These are phyloP conservation scores for Amborella trichopoda DNA, from an alignment of 164 flowering plant genomes.

Conservation along the genomic window DNA sequence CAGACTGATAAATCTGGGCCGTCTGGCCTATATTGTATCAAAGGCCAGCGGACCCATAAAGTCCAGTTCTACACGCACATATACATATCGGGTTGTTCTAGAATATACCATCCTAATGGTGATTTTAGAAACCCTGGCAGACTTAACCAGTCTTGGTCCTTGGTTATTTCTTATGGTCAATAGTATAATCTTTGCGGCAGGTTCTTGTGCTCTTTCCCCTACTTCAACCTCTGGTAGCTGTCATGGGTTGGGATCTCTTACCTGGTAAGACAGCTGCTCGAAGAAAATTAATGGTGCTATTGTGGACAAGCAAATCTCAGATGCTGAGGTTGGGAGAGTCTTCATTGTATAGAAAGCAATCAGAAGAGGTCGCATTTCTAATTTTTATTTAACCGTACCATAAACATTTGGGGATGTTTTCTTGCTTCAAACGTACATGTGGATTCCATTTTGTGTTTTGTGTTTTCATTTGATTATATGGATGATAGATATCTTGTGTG, in stretches of 20 bases:
- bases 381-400: too few species aligned
- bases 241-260: constrained; percentile 96
- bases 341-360: constrained; percentile 41
- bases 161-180: too few species aligned
- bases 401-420: too few species aligned
- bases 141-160: too few species aligned
- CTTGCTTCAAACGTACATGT: not conserved
- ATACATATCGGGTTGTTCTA: too few species aligned
- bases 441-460: not conserved
- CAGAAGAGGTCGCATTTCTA: constrained; percentile 51
- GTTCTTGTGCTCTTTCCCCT: constrained; percentile 71
- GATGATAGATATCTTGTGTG: constrained; percentile 69
- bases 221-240: constrained; percentile 85
- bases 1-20: too few species aligned
- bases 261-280: constrained; percentile 65
- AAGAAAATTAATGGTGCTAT: constrained; percentile 62
- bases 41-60: too few species aligned
- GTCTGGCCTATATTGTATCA: too few species aligned
- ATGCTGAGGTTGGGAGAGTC: constrained; percentile 61
- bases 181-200: too few species aligned
- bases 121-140: too few species aligned
- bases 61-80: too few species aligned
- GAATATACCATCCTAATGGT: too few species aligned
- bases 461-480: not conserved
- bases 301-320: constrained; percentile 85